These are phyloP conservation scores for Penicillium silybi DNA, from an alignment of 495 filamentous ascomycete species.

Conservation along the genomic window DNA sequence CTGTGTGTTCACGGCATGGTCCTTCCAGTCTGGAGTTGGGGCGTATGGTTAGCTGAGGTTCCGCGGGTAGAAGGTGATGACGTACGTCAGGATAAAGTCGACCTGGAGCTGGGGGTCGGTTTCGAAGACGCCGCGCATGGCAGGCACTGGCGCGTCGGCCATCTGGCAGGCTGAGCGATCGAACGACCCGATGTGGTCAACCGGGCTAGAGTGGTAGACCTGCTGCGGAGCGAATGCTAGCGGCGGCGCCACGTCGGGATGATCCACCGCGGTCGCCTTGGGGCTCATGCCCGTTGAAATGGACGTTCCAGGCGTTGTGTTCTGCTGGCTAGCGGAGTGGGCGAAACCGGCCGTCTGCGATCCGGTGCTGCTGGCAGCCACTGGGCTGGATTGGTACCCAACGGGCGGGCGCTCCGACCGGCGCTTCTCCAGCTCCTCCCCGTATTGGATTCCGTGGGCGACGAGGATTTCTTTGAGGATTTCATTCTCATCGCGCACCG, in stretches of 20 bases:
- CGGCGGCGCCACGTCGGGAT: conserved; percentile 32
- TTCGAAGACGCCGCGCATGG: conserved; percentile 61
- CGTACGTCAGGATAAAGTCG: conserved; percentile 96
- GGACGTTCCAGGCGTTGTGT: conserved; percentile 39
- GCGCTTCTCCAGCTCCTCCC: conserved; percentile 37
- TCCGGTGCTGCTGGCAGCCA: conserved; percentile 32
- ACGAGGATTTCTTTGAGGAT: conserved; percentile 70
- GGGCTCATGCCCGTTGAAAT: conserved; percentile 36
- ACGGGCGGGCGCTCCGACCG: conserved; percentile 30
- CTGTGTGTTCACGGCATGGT: conserved; percentile 92
- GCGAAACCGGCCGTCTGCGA: conserved; percentile 29
- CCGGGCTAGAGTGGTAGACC: conserved; percentile 24
- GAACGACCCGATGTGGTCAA: conserved; percentile 27
- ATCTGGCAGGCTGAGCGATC: conserved; percentile 26
- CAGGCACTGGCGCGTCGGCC: conserved; percentile 35
- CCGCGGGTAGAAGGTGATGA: conserved; percentile 16
- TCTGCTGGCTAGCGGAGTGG: conserved; percentile 21
- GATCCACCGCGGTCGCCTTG: conserved; percentile 27
- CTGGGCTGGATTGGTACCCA: conserved; percentile 29
- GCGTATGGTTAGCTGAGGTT: conserved; percentile 12
- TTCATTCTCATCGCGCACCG: conserved; percentile 59
- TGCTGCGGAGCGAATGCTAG: conserved; percentile 31
- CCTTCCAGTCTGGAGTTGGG: conserved; percentile 69
- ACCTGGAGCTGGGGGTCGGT: conserved; percentile 74
- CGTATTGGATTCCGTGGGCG: conserved; percentile 64